Percentiles rank a stretch among this genome's conserved stretches.
phyloP scores from a whole-genome alignment of 2,329 filamentous ascomycete species.

The Knufia fluminis region DNA sequence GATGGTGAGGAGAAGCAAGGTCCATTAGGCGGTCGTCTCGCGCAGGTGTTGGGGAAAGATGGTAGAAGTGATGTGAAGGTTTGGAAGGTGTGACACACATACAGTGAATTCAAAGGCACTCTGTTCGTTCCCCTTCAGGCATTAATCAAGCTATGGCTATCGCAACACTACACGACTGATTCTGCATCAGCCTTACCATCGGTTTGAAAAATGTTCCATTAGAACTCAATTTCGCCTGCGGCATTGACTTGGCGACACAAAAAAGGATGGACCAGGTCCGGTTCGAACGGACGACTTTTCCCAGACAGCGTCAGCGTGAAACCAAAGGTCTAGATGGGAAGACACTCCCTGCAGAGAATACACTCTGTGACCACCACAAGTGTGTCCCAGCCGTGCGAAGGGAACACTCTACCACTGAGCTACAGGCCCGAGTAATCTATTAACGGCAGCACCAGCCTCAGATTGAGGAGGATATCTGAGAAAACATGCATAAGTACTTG shows the following conservation, averaged over 20 bases:
- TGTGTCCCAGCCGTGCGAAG: neutral
- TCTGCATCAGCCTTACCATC: neutral
- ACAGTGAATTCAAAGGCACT: too few relatives aligned
- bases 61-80: conserved; percentile 18
- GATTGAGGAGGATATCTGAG: neutral
- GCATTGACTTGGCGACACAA: neutral
- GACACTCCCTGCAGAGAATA: too few relatives aligned
- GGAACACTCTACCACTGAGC: neutral
- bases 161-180: neutral
- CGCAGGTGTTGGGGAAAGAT: conserved; percentile 14
- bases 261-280: neutral
- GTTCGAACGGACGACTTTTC: neutral
- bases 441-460: neutral
- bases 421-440: too few relatives aligned
- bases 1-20: conserved; percentile 21
- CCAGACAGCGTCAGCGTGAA: neutral
- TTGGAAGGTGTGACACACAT: conserved; percentile 17
- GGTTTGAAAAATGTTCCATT: neutral
- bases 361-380: neutral
- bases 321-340: too few relatives aligned
- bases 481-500: too few relatives aligned
- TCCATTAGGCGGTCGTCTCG: conserved; percentile 15
- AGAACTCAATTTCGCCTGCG: neutral
- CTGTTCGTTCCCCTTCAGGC: neutral
- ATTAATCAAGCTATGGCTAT: neutral